These are phyloP conservation scores for Cladosporium cucumerinum DNA, from an alignment of 2,329 filamentous ascomycete genomes.

Conservation along the genomic window DNA sequence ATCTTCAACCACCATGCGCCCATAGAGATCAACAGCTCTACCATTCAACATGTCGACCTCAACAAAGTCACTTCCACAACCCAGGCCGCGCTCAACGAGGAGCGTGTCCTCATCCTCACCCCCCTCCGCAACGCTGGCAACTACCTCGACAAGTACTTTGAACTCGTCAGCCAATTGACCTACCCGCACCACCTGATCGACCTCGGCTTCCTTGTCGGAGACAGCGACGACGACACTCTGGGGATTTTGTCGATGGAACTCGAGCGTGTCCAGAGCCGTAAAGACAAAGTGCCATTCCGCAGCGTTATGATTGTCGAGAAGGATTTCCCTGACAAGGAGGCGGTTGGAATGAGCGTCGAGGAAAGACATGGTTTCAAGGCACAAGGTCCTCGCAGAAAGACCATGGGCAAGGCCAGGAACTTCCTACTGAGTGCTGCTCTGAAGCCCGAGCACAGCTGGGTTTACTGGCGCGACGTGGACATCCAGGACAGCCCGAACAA, in stretches of 20 bases:
- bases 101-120: conserved; percentile 87
- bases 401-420: conserved; percentile 86
- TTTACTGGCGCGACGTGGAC: conserved; percentile 97
- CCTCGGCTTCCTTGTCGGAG: conserved; percentile 88
- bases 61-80: conserved; percentile 79
- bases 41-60: conserved; percentile 77
- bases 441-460: conserved; percentile 94
- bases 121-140: conserved; percentile 84
- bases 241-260: conserved; percentile 82
- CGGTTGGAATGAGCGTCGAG: conserved; percentile 63
- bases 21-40: conserved; percentile 75
- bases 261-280: conserved; percentile 76
- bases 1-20: conserved; percentile 94
- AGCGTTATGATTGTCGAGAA: conserved; percentile 86
- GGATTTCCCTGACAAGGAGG: conserved; percentile 70
- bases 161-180: conserved; percentile 81
- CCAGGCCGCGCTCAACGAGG: conserved; percentile 74
- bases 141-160: conserved; percentile 86
- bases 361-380: conserved; percentile 82
- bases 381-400: conserved; percentile 84
- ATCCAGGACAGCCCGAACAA: conserved; percentile 84
- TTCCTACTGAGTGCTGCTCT: conserved; percentile 81
- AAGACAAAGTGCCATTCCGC: conserved; percentile 76
- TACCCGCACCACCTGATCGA: conserved; percentile 97
- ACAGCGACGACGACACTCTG: conserved; percentile 86